Evolutionary conservation across 192 early-diverging fungal genomes (phyloP), one percentile per base, ranked within the genome.

Genomic region (Mortierella alpina): DNA sequence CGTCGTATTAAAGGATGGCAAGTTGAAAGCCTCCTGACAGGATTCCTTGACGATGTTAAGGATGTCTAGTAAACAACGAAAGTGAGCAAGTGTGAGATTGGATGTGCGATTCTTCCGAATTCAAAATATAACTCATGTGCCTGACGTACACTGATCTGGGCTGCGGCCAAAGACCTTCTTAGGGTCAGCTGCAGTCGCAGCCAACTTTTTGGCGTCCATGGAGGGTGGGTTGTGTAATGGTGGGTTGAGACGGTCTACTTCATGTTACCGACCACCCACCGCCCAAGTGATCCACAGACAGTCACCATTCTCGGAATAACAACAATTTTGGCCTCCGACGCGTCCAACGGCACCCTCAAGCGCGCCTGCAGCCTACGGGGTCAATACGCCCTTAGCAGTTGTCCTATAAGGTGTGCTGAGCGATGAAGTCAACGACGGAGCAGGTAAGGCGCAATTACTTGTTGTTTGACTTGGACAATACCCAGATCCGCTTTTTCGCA

Each of bases 21-120:
- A 81, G 63, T 81, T 84, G 68, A 93, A 84, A 7, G 88, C 86
- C 0, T 86, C 82, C 10, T 83, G 77, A 63, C 92, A 92, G 5
- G 90, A 86, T 66, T 88, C 84, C 3, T 85, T 88, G 54, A 93
- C 88, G n/a, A 90, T 84, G 64, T 84, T 89, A 5, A 93, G 81
- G 18, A 93, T 91, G 55, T 72, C 88, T 89, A 69, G 31, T 39
- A 20, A 54, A 39, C 4, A 52, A 13, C 18, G 14, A 65, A 23
- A 52, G 47, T 22, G 22, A 47, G 20, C 15, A 41, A 64, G 6
- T 5, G 45, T 15, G 17, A 2, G 40, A 51, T 22, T 8, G 47
- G 15, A 8, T 40, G 42, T 7, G 14, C n/a, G 44, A 23, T 13
- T 18, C 41, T 57, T 52, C 57, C 51, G 11, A 7, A 18, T 23